Conservation (phyloP, 805 yeast genomes). For the Blastobotrys mokoenaii region DNA sequence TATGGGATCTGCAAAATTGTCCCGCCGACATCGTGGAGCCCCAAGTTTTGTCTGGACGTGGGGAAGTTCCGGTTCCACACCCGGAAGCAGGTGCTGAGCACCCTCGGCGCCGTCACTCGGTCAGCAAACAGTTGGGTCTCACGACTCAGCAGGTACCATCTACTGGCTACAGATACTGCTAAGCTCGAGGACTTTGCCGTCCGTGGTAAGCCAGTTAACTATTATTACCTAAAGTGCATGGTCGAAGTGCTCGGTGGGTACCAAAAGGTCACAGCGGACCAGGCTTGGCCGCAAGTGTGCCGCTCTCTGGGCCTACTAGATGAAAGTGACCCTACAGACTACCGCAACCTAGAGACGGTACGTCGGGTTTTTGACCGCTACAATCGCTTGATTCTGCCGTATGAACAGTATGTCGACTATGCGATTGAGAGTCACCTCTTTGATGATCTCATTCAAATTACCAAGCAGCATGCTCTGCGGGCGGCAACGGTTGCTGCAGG, state of each 20-base stretch:
- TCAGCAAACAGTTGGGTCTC: slow-evolving; percentile 27
- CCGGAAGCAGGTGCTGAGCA: slow-evolving; percentile 28
- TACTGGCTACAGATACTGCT: slow-evolving; percentile 5
- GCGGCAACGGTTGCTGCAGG: background rate
- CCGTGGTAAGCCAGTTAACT: slow-evolving; percentile 21
- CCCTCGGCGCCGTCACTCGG: slow-evolving; percentile 30
- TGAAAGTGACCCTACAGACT: background rate
- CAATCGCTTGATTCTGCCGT: slow-evolving; percentile 7
- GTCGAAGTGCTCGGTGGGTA: slow-evolving; percentile 25
- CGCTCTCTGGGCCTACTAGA: too few species aligned
- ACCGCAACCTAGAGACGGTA: background rate
- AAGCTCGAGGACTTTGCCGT: slow-evolving; percentile 18
- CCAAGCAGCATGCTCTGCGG: background rate
- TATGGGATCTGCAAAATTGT: slow-evolving; percentile 72
- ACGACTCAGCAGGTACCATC: slow-evolving; percentile 28
- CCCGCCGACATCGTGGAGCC: slow-evolving; percentile 48
- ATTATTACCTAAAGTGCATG: slow-evolving; percentile 24
- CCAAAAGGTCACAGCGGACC: slow-evolving; percentile 1
- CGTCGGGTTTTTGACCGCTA: background rate
- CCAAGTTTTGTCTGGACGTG: slow-evolving; percentile 27
- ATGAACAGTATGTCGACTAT: slow-evolving; percentile 6
- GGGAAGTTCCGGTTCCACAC: slow-evolving; percentile 28
- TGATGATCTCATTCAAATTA: background rate
- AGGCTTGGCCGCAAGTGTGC: background rate
- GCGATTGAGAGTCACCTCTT: background rate